Percentiles rank a stretch among this genome's conserved stretches.
Conservation (phyloP, 495 filamentous ascomycete species). For the Recurvomyces mirabilis region DNA sequence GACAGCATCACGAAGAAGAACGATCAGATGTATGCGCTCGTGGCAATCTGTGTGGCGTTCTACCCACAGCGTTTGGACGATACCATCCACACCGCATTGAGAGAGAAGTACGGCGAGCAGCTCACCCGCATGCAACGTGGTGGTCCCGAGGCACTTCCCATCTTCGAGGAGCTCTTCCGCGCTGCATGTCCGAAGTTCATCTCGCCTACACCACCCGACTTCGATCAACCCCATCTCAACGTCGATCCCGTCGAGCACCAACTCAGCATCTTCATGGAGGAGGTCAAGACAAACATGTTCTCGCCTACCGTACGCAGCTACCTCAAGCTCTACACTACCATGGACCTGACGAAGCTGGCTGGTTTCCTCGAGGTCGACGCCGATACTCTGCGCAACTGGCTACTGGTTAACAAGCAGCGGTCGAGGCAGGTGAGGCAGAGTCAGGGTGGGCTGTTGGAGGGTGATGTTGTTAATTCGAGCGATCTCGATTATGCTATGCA, state of each 20-base stretch:
- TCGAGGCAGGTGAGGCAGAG: slow-evolving; percentile 92
- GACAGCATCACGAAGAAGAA: slow-evolving; percentile 99
- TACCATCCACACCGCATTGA: slow-evolving; percentile 93
- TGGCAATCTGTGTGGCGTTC: slow-evolving; percentile 97
- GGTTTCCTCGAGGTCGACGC: slow-evolving; percentile 92
- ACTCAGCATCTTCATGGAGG: slow-evolving; percentile 94
- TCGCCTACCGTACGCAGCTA: slow-evolving; percentile 93
- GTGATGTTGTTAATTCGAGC: slow-evolving; percentile 78
- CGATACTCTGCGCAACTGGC: slow-evolving; percentile 78
- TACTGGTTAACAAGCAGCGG: slow-evolving; percentile 96
- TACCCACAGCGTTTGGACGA: slow-evolving; percentile 93
- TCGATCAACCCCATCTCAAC: slow-evolving; percentile 87
- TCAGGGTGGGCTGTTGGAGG: slow-evolving; percentile 80
- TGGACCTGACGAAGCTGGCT: slow-evolving; percentile 96
- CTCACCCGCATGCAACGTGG: slow-evolving; percentile 90
- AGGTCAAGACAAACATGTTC: slow-evolving; percentile 94
- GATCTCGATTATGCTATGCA: slow-evolving; percentile 96
- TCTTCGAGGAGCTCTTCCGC: slow-evolving; percentile 96
- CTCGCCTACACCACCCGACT: slow-evolving; percentile 91
- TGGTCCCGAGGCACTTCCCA: slow-evolving; percentile 82
- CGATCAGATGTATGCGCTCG: slow-evolving; percentile 98
- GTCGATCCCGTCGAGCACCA: slow-evolving; percentile 97
- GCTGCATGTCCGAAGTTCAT: slow-evolving; percentile 98
- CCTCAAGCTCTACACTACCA: slow-evolving; percentile 97
- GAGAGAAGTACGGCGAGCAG: slow-evolving; percentile 98